phyloP scores from a whole-genome alignment of 768 basidiomycete species.

The Phaeotremella fagi region DNA sequence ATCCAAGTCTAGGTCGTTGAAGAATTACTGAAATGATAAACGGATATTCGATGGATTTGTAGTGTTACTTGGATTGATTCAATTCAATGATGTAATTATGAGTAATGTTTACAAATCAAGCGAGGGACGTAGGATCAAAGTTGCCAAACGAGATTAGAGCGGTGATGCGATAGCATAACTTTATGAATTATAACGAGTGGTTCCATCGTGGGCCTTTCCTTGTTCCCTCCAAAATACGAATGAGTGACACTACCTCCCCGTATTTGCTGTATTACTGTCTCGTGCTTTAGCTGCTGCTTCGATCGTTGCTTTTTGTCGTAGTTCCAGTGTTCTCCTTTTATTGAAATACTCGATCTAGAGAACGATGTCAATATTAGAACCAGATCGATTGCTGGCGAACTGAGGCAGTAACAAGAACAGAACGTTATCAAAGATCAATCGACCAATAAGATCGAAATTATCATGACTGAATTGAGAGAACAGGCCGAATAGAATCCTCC shows the following conservation, averaged over 20 bases:
- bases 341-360: constrained; percentile 91
- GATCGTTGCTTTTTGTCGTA: constrained; percentile 38
- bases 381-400: too few species aligned
- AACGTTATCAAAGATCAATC: too few species aligned
- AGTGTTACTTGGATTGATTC: too few species aligned
- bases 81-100: too few species aligned
- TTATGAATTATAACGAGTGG: not conserved
- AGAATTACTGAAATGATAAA: constrained; percentile 60
- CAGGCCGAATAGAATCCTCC: not conserved
- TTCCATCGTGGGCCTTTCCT: not conserved
- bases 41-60: not conserved
- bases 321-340: constrained; percentile 67
- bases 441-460: too few species aligned
- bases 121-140: not conserved
- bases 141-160: not conserved
- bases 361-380: not conserved
- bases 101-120: too few species aligned
- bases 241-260: not conserved
- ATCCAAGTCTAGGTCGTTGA: constrained; percentile 54
- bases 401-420: too few species aligned
- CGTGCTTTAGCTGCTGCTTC: constrained; percentile 36
- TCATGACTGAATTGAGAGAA: too few species aligned
- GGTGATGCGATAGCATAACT: not conserved
- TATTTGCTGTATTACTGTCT: constrained; percentile 18
- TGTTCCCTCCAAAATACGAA: not conserved